Evolutionary conservation across 176 grass and related monocot species (phyloP).

Genomic region (Eleusine coracana): DNA sequence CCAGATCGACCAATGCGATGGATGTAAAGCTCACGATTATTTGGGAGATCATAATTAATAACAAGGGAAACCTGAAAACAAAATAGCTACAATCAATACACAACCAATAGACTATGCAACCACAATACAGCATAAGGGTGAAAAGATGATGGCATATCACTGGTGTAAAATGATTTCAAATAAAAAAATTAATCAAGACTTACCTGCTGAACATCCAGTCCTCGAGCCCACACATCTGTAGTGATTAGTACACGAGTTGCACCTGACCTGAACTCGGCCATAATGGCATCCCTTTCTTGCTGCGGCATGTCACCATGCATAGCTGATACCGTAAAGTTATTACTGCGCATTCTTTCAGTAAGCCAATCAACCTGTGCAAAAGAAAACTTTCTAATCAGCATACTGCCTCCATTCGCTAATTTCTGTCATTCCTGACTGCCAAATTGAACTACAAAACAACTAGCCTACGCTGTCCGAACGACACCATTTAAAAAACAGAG

Average conservation of each 20-base stretch:
- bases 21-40: conserved; percentile 98
- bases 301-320: conserved; percentile 99
- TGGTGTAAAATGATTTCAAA: neutral
- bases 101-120: neutral
- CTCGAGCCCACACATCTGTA: conserved; percentile 90
- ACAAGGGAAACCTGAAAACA: conserved; percentile 89
- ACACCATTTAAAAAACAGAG: too few relatives aligned
- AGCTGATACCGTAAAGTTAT: conserved; percentile 91
- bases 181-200: conserved; percentile 22
- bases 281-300: conserved; percentile 92
- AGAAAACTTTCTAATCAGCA: conserved; percentile 24
- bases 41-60: conserved; percentile 96
- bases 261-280: conserved; percentile 75
- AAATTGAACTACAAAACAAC: too few relatives aligned
- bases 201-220: conserved; percentile 93
- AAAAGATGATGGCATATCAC: neutral
- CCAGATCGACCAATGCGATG: conserved; percentile 95
- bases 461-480: too few relatives aligned
- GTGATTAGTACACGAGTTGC: conserved; percentile 86
- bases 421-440: too few relatives aligned
- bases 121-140: neutral
- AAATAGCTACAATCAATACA: neutral
- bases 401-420: too few relatives aligned
- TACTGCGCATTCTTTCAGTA: conserved; percentile 92
- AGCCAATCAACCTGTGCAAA: conserved; percentile 88